Evolutionary conservation across 768 basidiomycete genomes (phyloP).

Genomic region (Phaeotremella skinneri): DNA sequence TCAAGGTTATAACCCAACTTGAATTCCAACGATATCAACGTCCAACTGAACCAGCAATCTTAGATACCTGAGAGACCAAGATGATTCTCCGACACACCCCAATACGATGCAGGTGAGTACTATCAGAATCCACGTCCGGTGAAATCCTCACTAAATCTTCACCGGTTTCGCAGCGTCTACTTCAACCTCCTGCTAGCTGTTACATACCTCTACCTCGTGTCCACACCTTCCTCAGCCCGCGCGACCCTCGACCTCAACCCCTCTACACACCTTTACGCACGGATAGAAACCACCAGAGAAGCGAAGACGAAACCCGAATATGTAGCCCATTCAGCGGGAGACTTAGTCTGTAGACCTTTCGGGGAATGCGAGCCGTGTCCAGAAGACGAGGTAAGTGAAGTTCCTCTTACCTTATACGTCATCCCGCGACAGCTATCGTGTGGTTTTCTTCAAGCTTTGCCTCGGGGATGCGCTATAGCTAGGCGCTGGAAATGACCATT

Average conservation of each 20-base stretch:
- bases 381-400: constrained; percentile 53
- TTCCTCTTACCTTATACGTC: neutral
- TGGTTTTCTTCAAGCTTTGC: neutral
- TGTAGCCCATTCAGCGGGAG: constrained; percentile 35
- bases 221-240: neutral
- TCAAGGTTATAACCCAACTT: no score
- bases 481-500: constrained; percentile 7
- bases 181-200: neutral
- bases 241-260: neutral
- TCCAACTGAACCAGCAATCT: no score
- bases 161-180: neutral
- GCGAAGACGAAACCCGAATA: constrained; percentile 21
- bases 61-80: no score
- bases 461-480: neutral
- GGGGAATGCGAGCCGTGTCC: constrained; percentile 57
- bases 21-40: no score
- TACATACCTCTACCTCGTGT: neutral
- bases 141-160: neutral
- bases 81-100: neutral
- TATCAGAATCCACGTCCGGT: no score
- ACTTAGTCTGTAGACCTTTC: constrained; percentile 52
- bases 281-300: neutral
- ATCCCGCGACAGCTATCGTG: neutral
- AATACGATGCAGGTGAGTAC: neutral
- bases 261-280: neutral